phyloP scores from a whole-genome alignment of 768 basidiomycete genomes.

The Lactarius sanguifluus region DNA sequence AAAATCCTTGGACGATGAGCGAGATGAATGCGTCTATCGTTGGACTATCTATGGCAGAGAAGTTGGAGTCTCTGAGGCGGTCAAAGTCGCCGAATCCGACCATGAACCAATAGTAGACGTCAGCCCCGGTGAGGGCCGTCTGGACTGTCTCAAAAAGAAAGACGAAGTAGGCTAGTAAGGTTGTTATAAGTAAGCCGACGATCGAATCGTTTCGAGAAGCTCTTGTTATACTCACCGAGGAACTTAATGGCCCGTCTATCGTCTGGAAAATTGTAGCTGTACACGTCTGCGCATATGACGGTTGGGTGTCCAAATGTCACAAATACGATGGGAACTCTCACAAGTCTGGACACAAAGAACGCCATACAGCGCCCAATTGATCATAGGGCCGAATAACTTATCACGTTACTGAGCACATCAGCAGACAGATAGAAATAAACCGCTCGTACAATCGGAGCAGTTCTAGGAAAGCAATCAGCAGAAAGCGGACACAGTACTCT shows the following conservation, averaged over 20 bases:
- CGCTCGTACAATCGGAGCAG: constrained; percentile 15
- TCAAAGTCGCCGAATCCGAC: constrained; percentile 11
- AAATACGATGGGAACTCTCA: neutral
- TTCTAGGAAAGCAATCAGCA: constrained; percentile 6
- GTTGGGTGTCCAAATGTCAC: neutral
- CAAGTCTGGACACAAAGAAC: constrained; percentile 9
- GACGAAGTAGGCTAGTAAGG: constrained; percentile 11
- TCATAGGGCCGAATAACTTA: constrained; percentile 6
- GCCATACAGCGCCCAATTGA: constrained; percentile 3
- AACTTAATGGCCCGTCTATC: constrained; percentile 9
- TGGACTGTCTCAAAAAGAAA: constrained; percentile 17
- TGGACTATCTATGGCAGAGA: constrained; percentile 15
- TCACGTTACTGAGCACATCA: neutral
- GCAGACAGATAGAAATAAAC: neutral
- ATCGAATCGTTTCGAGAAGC: neutral
- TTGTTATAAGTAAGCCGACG: neutral
- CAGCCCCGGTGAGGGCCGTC: constrained; percentile 15
- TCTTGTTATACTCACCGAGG: neutral
- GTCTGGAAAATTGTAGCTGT: constrained; percentile 22
- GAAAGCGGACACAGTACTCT: neutral
- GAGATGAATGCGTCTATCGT: constrained; percentile 14
- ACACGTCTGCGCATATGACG: constrained; percentile 11
- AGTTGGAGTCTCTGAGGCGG: constrained; percentile 1
- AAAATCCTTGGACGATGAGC: constrained; percentile 18
- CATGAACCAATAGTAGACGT: constrained; percentile 25